Base-by-base conservation (phyloP, 768 basidiomycete species). In the Leccinellum rugosiceps region DNA sequence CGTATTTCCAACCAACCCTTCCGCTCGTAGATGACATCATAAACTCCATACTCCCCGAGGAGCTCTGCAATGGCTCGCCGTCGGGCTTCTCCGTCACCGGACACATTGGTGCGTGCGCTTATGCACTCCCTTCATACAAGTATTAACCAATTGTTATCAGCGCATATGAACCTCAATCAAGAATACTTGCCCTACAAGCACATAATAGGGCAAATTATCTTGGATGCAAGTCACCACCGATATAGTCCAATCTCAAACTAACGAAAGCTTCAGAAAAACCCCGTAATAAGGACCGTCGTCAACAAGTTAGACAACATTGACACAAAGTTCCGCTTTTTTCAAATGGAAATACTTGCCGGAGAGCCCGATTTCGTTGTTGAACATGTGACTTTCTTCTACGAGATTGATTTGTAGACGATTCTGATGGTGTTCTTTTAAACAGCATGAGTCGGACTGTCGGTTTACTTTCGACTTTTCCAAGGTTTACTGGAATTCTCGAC, bases 401-500 rank as follows among this genome's bases (percentile, higher is more conserved):
- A 32, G 31, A 15, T 45, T 6, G 13, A 14, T 23, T 34, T 43
- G 11, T 2, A 48, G n/a, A 30, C 46, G 19, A 4, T 41, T 50
- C 50, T 55, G 5, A 65, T 34, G 15, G 19, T 15, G 32, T 50
- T 19, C 31, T 60, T 23, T 50, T 44, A 49, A 41, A 48, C 65
- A 97, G 94, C 80, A 80, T 60, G 96, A 99, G 77, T 83, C 87
- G 8, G 82, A 85, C 63, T 98, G 94, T 71, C 78, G 77, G 31
- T 98, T 98, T 73, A 87, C 81, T 2, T 98, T 99, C 65, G 94
- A 99, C 71, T 99, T 98, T 68, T 86, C 89, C 6, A 80, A 86
- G 68, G 97, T 98, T 13, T 99, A 99, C 73, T 99, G 95, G 95
- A 99, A 99, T 76, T 96, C 95, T 15, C 86, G 97, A 35, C 76